A percentile compares a stretch with the other conserved stretches of the same genome.
These are phyloP conservation scores for Ogataea pilisensis DNA, from an alignment of 805 yeast species.

Conservation along the genomic window DNA sequence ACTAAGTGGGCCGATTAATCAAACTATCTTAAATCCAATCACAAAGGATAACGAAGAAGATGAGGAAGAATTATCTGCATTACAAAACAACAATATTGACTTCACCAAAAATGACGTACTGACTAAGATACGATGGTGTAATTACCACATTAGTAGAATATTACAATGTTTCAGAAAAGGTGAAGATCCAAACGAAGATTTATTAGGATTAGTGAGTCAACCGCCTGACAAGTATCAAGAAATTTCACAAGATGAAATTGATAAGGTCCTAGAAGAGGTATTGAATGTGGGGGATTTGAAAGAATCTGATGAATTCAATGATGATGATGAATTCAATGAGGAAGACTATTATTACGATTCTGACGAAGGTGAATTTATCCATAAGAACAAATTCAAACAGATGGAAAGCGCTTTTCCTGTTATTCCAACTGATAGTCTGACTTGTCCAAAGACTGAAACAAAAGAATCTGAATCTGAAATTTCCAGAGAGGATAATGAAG, in stretches of 20 bases:
- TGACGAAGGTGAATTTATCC: constrained; percentile 19
- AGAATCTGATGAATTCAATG: constrained; percentile 2
- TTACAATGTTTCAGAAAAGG: constrained; percentile 17
- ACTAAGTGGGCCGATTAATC: constrained; percentile 1
- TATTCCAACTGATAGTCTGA: constrained; percentile 8
- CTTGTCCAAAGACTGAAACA: background rate
- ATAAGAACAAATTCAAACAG: constrained; percentile 7
- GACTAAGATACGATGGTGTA: constrained; percentile 19
- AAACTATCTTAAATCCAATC: background rate
- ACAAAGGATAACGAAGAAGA: background rate
- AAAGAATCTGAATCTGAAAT: too few species aligned
- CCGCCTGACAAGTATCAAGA: constrained; percentile 11
- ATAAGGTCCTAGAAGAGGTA: constrained; percentile 16
- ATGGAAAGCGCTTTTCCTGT: constrained; percentile 11
- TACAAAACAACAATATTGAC: background rate
- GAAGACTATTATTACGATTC: constrained; percentile 21
- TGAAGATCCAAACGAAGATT: constrained; percentile 23
- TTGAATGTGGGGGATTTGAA: constrained; percentile 7
- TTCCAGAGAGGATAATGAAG: constrained; percentile 44
- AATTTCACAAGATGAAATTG: constrained; percentile 19
- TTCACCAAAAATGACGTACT: constrained; percentile 9
- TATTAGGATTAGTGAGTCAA: constrained; percentile 11
- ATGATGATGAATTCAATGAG: constrained; percentile 13
- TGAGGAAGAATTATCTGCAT: background rate
- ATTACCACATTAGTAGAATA: constrained; percentile 19